A percentile compares a stretch with the other conserved stretches of the same genome.
Evolutionary conservation across 225 moss, liverwort and hornwort species (phyloP).

Genomic region (Straminergon stramineum): DNA sequence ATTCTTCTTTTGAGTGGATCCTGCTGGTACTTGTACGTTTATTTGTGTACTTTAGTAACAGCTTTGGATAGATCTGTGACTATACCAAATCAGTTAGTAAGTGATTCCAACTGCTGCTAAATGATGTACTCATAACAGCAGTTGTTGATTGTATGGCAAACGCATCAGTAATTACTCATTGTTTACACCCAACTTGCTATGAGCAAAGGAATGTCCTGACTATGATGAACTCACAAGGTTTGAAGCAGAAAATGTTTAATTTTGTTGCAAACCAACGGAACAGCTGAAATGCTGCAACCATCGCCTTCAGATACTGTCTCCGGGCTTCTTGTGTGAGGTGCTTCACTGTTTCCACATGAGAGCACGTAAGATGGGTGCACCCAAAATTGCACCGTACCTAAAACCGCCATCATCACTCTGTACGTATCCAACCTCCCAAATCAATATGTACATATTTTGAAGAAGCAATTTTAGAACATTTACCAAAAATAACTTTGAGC

Average conservation of each 20-base stretch:
- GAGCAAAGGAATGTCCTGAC: neutral
- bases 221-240: neutral
- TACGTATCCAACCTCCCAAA: too few relatives aligned
- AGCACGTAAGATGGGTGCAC: neutral
- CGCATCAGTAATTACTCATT: neutral
- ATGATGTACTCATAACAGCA: neutral
- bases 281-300: neutral
- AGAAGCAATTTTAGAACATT: too few relatives aligned
- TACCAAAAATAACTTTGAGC: too few relatives aligned
- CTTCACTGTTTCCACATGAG: neutral
- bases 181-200: neutral
- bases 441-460: too few relatives aligned
- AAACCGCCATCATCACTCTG: too few relatives aligned
- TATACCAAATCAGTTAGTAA: neutral
- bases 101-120: neutral
- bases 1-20: constrained; percentile 2
- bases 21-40: neutral
- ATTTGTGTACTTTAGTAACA: constrained; percentile 4
- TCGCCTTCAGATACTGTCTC: too few relatives aligned
- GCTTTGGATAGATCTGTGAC: neutral
- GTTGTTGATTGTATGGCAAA: neutral
- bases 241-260: neutral
- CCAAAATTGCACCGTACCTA: neutral
- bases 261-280: neutral
- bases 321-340: neutral